Evolutionary conservation across 2,329 filamentous ascomycete species (phyloP), one percentile per base, ranked within the genome.

Genomic region (Botrytis pseudocinerea): DNA sequence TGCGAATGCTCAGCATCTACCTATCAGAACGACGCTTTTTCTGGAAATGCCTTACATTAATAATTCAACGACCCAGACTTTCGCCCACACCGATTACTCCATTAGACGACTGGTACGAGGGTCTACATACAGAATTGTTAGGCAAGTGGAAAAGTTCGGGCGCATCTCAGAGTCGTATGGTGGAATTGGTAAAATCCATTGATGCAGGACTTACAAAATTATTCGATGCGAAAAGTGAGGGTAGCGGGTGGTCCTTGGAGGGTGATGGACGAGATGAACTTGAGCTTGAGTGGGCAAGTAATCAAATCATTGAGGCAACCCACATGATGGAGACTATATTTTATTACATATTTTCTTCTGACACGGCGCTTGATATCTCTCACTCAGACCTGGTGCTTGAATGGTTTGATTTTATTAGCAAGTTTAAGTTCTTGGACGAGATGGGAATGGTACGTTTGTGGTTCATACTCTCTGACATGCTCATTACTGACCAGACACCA

Each of bases 291-390:
- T 95, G 91, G 89, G 82, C 87, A 38, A 85, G 86, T 71, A 89
- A 87, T 8, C 83, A 90, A 40, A 83, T 94, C 35, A 89, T 90
- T 22, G 93, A 97, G 81, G 87, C 92, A 61, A 85, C 92, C 57
- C 92, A 96, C 79, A 87, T 91, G 59, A 85, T 96, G 82, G 91
- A 93, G 66, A 85, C 94, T 25, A 83, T 94, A 38, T 93, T 95
- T 77, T 87, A 93, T 76, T 85, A 92, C 32, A 82, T 94, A 48
- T 90, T 92, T 75, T 83, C 87, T 64, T 86, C 87, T 69, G 81
- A 84, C 54, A 42, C 18, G 10, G 62, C 70, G 51, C 63, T 44
- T 46, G 83, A 85, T 64, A 87, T 93, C 77, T 85, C 89, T 20
- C 84, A 89, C 25, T 85, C 88, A 28, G 83, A 86, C 22, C 82